Evolutionary conservation across 108 stramenopile species (phyloP), one percentile per base, ranked within the genome.

Genomic region (Discostella pseudostelligera): DNA sequence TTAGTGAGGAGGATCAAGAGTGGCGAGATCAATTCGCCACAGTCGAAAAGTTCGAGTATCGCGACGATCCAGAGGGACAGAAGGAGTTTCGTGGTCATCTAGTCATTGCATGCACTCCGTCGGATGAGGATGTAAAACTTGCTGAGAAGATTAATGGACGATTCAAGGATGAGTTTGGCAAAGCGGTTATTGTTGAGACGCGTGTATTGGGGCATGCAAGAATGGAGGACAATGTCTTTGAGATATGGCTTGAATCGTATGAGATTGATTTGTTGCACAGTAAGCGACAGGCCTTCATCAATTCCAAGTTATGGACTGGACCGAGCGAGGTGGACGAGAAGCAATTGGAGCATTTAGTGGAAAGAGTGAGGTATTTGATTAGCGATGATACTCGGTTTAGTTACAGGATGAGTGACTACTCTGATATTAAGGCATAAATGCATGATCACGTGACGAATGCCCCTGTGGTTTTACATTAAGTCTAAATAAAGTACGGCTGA

Each of bases 241-340:
- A 93, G 50, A 65, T 93, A 29, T 93, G 92, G 92, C 69, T 93
- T 14, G 92, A 93, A 74, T 86, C 85, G 46, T 93, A 84, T 59
- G 88, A 92, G 39, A 83, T 92, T 56, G 88, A 89, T 70, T 60
- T 92, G 26, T 61, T 92, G 21, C 91, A 92, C 59, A 87, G 86
- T 39, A 89, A 83, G 57, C 77, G 83, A 51, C 70, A 88, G 54
- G 84, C 84, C 1, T 70, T 62, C 35, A 64, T 65, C 42, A 69
- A 76, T 37, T 61, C 71, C 51, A 72, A 83, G 44, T 70, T 70
- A 19, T 89, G 88, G 88, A 74, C 63, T 3, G 88, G 88, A 43
- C 88, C 86, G 21, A 83, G 76, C 25, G 85, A 85, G 39, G 73
- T 83, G 35, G 82, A 92, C 59, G 91, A 87, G 19, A 51, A 67